A percentile compares a stretch with the other conserved stretches of the same genome.
Evolutionary conservation across 2,329 filamentous ascomycete genomes (phyloP).

Genomic region (Volutella citrinella): DNA sequence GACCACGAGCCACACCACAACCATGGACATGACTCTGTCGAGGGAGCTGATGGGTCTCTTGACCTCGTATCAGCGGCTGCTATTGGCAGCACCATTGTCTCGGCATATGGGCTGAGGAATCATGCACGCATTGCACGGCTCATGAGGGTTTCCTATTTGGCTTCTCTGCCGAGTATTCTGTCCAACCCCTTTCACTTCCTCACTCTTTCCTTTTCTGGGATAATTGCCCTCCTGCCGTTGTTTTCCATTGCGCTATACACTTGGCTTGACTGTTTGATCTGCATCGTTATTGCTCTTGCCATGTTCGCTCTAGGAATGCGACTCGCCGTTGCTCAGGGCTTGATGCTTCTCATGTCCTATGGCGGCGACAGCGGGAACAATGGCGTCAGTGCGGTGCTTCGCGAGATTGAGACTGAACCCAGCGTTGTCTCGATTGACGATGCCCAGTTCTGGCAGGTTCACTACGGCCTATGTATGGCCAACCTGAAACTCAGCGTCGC

Average conservation of each 20-base stretch:
- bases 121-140: conserved; percentile 89
- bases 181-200: conserved; percentile 95
- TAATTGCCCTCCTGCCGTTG: conserved; percentile 79
- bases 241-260: conserved; percentile 77
- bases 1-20: conserved; percentile 69
- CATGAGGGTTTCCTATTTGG: conserved; percentile 81
- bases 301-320: conserved; percentile 89
- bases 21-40: conserved; percentile 48
- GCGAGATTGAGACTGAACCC: conserved; percentile 79
- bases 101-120: conserved; percentile 83
- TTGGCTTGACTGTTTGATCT: conserved; percentile 80
- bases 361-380: conserved; percentile 34
- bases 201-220: conserved; percentile 78
- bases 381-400: conserved; percentile 70
- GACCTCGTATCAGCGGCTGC: conserved; percentile 80
- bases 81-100: conserved; percentile 78
- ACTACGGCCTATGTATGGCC: conserved; percentile 95
- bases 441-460: conserved; percentile 96
- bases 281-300: conserved; percentile 73
- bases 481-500: conserved; percentile 78
- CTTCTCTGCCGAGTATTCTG: conserved; percentile 78
- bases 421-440: conserved; percentile 77
- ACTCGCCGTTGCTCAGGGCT: conserved; percentile 79
- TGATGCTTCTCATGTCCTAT: conserved; percentile 96
- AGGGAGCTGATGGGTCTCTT: conserved; percentile 69